Conservation (phyloP, 2,329 filamentous ascomycete genomes). For the Colletotrichum australisinense region DNA sequence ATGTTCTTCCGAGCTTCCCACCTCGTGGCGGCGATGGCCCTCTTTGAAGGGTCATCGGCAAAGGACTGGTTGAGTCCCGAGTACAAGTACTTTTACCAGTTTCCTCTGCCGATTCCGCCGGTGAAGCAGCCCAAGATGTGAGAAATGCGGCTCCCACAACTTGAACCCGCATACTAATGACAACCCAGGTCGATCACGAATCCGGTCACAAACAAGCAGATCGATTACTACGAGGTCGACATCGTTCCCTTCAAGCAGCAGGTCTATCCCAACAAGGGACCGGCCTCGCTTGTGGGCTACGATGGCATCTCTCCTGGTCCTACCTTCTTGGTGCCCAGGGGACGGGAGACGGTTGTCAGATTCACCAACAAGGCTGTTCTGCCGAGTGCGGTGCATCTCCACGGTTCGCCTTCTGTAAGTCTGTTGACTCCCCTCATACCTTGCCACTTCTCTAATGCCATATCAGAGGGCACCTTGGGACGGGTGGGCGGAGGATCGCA, state of each 20-base stretch:
- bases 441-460: constrained; percentile 5
- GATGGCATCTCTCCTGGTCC: constrained; percentile 67
- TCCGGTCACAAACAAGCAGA: constrained; percentile 43
- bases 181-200: constrained; percentile 31
- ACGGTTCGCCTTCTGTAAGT: constrained; percentile 59
- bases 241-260: constrained; percentile 47
- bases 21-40: constrained; percentile 18
- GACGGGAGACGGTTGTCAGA: constrained; percentile 63
- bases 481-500: constrained; percentile 66
- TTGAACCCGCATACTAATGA: neutral
- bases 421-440: neutral
- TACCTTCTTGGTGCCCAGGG: constrained; percentile 59
- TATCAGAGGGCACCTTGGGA: constrained; percentile 49
- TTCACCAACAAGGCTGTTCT: constrained; percentile 61
- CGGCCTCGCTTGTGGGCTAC: constrained; percentile 56
- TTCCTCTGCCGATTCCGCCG: constrained; percentile 57
- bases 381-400: constrained; percentile 62
- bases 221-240: constrained; percentile 48
- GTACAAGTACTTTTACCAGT: constrained; percentile 51
- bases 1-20: constrained; percentile 20
- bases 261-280: constrained; percentile 49
- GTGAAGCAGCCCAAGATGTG: constrained; percentile 55
- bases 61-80: constrained; percentile 44
- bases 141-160: neutral
- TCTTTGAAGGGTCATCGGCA: constrained; percentile 8